Percentiles rank a stretch among this genome's conserved stretches.
phyloP scores from a whole-genome alignment of 1,284 basidiomycete genomes.

The Papiliotrema fonsecae region DNA sequence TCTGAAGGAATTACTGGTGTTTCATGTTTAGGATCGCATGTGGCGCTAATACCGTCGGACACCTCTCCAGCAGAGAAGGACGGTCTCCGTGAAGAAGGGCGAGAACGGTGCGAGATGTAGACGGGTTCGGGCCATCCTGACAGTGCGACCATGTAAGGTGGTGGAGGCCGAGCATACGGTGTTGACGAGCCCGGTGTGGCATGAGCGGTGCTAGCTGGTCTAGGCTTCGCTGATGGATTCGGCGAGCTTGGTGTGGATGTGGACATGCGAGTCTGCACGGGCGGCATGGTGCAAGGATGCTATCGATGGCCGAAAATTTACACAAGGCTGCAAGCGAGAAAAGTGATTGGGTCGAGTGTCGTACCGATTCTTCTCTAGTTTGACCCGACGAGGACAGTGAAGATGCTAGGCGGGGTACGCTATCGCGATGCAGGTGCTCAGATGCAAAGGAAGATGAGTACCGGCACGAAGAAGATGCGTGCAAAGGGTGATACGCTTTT shows the following conservation, averaged over 20 bases:
- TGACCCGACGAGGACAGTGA: too few species aligned
- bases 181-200: background rate
- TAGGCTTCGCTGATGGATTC: background rate
- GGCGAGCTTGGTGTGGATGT: background rate
- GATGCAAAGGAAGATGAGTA: too few species aligned
- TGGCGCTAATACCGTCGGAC: background rate
- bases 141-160: slow-evolving; percentile 36
- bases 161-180: background rate
- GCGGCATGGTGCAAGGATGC: too few species aligned
- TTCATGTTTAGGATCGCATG: background rate
- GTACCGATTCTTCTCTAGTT: too few species aligned
- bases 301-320: too few species aligned
- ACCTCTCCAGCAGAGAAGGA: background rate
- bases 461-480: too few species aligned
- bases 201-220: background rate
- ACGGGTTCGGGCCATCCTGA: slow-evolving; percentile 38
- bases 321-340: too few species aligned
- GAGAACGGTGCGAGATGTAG: slow-evolving; percentile 16
- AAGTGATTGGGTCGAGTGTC: too few species aligned
- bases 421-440: too few species aligned
- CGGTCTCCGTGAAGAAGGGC: background rate
- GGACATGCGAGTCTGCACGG: background rate
- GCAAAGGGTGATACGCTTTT: too few species aligned
- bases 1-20: background rate
- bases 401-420: too few species aligned